phyloP scores from a whole-genome alignment of 2,329 filamentous ascomycete species.

The Anisogramma anomala region DNA sequence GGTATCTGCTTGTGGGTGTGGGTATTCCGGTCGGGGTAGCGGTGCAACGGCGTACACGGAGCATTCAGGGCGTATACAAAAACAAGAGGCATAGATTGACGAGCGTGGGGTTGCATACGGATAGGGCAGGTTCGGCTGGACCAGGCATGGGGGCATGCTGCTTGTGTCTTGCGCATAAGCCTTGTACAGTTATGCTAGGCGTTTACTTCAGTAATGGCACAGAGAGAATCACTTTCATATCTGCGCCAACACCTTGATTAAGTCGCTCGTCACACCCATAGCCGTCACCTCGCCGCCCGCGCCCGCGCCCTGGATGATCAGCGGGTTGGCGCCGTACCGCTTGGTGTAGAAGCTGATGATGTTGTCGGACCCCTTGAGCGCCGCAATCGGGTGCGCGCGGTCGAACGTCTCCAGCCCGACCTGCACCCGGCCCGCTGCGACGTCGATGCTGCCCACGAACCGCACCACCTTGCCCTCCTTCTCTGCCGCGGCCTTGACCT shows the following conservation, averaged over 20 bases:
- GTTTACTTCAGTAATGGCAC: not conserved
- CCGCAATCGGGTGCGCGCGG: conserved; percentile 79
- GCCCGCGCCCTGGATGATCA: conserved; percentile 90
- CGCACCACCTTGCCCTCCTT: conserved; percentile 83
- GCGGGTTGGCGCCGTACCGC: conserved; percentile 78
- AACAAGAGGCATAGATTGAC: too few relatives aligned
- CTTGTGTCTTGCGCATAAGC: too few relatives aligned
- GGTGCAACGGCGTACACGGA: too few relatives aligned
- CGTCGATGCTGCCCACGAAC: conserved; percentile 88
- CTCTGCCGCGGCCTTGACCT: conserved; percentile 73
- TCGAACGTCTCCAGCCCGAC: conserved; percentile 88
- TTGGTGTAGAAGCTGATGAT: conserved; percentile 98
- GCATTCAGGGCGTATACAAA: too few relatives aligned
- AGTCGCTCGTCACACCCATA: conserved; percentile 91
- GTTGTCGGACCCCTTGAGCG: conserved; percentile 94
- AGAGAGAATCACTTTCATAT: conserved; percentile 29
- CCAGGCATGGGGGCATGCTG: too few relatives aligned
- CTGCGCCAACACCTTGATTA: conserved; percentile 76
- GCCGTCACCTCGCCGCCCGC: conserved; percentile 93
- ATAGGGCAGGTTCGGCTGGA: conserved; percentile 16
- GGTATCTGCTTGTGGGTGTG: too few relatives aligned
- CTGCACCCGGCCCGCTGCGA: conserved; percentile 69
- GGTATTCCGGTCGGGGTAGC: too few relatives aligned
- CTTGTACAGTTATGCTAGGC: not conserved
- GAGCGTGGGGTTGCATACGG: not conserved